These are phyloP conservation scores for Neurospora sp. DNA, from an alignment of 495 filamentous ascomycete species.

Conservation along the genomic window DNA sequence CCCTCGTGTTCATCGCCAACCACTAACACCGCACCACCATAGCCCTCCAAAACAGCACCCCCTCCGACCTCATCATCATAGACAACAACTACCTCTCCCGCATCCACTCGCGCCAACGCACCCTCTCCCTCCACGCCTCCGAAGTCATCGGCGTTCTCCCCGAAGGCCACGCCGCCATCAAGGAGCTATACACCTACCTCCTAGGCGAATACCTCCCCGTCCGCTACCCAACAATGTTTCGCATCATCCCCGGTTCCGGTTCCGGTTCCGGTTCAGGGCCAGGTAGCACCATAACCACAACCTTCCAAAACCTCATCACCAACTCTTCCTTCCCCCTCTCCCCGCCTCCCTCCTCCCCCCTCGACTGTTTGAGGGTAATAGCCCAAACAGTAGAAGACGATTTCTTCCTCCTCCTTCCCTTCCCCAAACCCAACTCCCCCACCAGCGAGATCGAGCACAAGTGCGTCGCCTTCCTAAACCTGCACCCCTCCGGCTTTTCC, in stretches of 20 bases:
- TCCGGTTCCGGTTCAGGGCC: background rate
- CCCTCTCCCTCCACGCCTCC: constrained; percentile 39
- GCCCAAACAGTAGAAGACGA: constrained; percentile 61
- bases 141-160: constrained; percentile 37
- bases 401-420: constrained; percentile 51
- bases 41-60: constrained; percentile 38
- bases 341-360: constrained; percentile 15
- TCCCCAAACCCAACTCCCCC: background rate
- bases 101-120: constrained; percentile 40
- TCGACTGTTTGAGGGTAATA: constrained; percentile 37
- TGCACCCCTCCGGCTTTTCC: constrained; percentile 66
- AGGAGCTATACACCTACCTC: constrained; percentile 59
- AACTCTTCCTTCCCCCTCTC: constrained; percentile 31
- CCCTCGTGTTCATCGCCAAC: background rate
- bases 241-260: constrained; percentile 6
- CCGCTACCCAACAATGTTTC: constrained; percentile 57
- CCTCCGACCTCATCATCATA: constrained; percentile 54
- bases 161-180: constrained; percentile 38
- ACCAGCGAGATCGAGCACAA: constrained; percentile 46
- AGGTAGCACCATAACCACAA: background rate
- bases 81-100: constrained; percentile 55
- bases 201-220: constrained; percentile 52
- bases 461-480: constrained; percentile 57
- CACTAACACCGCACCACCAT: background rate
- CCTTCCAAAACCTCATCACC: constrained; percentile 38